phyloP scores from a whole-genome alignment of 345 rosid species.

The Lagerstroemia speciosa region DNA sequence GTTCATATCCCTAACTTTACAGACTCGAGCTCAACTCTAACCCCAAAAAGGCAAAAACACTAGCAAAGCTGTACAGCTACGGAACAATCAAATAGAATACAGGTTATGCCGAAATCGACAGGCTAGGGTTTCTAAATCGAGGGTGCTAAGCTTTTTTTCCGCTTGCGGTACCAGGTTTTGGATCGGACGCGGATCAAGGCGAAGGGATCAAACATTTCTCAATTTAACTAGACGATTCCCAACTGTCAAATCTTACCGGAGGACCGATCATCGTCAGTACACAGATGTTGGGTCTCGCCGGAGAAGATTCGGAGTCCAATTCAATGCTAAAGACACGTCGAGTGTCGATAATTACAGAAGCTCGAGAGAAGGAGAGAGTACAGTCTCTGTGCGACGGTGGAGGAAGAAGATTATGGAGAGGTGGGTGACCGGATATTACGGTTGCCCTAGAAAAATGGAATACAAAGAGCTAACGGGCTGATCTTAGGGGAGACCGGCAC shows the following conservation, averaged over 20 bases:
- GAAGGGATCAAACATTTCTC: slow-evolving; percentile 20
- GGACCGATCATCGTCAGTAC: slow-evolving; percentile 12
- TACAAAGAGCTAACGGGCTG: not conserved
- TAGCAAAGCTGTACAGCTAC: not conserved
- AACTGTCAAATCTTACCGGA: slow-evolving; percentile 7
- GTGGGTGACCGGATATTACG: slow-evolving; percentile 9
- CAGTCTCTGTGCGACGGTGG: not conserved
- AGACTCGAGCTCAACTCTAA: not conserved
- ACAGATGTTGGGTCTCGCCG: slow-evolving; percentile 8
- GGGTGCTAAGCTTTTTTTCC: slow-evolving; percentile 11
- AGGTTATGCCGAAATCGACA: not conserved
- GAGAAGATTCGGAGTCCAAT: slow-evolving; percentile 4
- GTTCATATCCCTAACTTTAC: slow-evolving; percentile 3
- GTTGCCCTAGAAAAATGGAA: not conserved
- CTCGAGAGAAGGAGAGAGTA: not conserved
- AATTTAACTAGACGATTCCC: not conserved
- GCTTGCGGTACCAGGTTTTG: slow-evolving; percentile 22
- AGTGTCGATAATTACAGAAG: not conserved
- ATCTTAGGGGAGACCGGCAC: slow-evolving; percentile 5
- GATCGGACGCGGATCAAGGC: slow-evolving; percentile 14
- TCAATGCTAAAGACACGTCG: not conserved
- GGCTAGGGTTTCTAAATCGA: not conserved
- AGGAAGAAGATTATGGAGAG: not conserved
- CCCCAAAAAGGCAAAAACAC: not conserved
- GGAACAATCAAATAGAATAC: not conserved